Evolutionary conservation across 306 rosid genomes (phyloP).

Genomic region (Cotoneaster glaucophyllus): DNA sequence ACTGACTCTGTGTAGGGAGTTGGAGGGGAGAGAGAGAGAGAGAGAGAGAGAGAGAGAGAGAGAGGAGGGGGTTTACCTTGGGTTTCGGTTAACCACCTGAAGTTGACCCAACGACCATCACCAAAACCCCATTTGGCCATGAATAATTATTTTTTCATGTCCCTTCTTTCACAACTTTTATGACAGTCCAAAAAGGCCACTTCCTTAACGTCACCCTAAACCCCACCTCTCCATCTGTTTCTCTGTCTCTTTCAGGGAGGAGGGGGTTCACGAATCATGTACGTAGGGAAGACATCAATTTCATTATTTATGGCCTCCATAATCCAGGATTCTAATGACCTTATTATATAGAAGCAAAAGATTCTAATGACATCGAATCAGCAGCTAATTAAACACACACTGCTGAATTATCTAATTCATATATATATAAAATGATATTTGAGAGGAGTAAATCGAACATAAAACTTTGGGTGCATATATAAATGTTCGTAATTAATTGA

Average conservation of each 20-base stretch:
- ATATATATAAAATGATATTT: no score
- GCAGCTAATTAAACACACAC: not conserved
- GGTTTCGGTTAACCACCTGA: conserved; percentile 49
- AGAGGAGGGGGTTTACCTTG: conserved; percentile 7
- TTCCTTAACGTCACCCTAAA: not conserved
- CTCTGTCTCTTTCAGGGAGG: not conserved
- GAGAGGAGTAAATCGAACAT: no score
- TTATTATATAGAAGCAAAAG: not conserved
- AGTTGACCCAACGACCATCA: conserved; percentile 36
- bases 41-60: not conserved
- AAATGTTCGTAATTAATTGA: no score
- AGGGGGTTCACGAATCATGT: not conserved
- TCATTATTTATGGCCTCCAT: not conserved
- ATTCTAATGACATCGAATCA: not conserved
- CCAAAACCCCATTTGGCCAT: conserved; percentile 16
- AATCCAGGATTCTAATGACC: not conserved
- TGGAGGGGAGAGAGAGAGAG: not conserved
- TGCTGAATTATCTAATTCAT: not conserved
- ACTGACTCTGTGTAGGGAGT: conserved; percentile 12
- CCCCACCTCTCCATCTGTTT: not conserved
- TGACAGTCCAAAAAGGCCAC: conserved; percentile 13
- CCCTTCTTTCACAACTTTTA: conserved; percentile 22
- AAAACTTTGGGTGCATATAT: no score
- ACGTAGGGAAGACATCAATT: not conserved
- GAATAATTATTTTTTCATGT: conserved; percentile 8